These are phyloP conservation scores for Flaveria linearis DNA, from an alignment of 129 eudicot species.

Conservation along the genomic window DNA sequence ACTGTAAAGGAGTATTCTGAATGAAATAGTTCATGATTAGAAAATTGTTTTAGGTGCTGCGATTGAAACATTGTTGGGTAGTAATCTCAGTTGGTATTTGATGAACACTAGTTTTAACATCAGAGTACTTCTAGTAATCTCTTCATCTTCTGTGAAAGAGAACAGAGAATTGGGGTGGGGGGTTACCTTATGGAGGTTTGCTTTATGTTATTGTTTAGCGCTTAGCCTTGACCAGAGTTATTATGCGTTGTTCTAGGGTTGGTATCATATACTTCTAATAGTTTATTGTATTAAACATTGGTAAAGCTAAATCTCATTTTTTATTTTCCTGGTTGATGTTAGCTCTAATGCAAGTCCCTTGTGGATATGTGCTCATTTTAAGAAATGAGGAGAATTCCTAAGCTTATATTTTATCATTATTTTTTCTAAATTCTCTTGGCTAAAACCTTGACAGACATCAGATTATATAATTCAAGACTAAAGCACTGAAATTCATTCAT, in stretches of 20 bases:
- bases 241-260: neutral
- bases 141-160: neutral
- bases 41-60: neutral
- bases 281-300: neutral
- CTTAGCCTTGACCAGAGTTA: neutral
- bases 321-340: neutral
- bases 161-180: too few species aligned
- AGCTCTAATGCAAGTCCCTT: constrained; percentile 1
- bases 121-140: neutral
- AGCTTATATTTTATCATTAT: neutral
- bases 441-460: constrained; percentile 16
- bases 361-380: too few species aligned
- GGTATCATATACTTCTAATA: neutral
- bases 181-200: neutral
- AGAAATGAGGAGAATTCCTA: neutral
- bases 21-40: neutral
- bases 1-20: too few species aligned
- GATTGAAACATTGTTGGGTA: neutral
- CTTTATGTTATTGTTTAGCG: neutral
- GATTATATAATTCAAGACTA: neutral
- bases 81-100: neutral
- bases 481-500: neutral
- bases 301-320: neutral
- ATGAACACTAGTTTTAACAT: neutral
- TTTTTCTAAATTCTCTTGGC: neutral